Conservation (phyloP, 1,284 basidiomycete genomes). For the Malassezia obtusa region DNA sequence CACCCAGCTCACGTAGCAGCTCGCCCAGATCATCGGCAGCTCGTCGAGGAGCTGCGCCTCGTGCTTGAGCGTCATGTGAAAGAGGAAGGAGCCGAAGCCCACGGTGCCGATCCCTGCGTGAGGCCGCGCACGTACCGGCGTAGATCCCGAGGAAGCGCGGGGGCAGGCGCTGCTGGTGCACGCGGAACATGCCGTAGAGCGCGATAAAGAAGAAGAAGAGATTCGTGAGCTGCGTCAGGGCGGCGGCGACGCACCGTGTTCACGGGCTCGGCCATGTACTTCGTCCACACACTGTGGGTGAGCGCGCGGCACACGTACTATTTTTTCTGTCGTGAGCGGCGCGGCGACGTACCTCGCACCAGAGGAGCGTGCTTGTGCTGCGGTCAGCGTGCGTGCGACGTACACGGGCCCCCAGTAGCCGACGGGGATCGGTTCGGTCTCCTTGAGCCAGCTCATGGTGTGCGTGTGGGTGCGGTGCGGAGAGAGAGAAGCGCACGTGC, state of each 20-base stretch:
- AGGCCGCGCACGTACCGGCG: neutral
- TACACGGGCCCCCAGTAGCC: conserved; percentile 36
- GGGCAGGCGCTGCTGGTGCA: conserved; percentile 21
- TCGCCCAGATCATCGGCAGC: conserved; percentile 47
- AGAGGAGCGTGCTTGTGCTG: conserved; percentile 35
- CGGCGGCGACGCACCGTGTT: conserved; percentile 45
- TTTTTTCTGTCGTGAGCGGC: neutral
- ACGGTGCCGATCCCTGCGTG: conserved; percentile 26
- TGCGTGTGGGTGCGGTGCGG: neutral
- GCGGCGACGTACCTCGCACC: conserved; percentile 37
- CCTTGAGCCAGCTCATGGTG: conserved; percentile 13
- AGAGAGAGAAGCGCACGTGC: neutral
- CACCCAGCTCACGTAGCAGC: conserved; percentile 29
- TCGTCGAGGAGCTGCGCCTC: conserved; percentile 45
- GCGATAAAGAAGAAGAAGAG: conserved; percentile 50
- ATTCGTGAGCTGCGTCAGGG: conserved; percentile 50
- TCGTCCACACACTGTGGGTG: conserved; percentile 16
- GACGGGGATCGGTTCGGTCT: conserved; percentile 9
- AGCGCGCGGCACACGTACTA: neutral
- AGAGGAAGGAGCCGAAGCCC: conserved; percentile 32
- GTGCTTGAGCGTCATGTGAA: conserved; percentile 43
- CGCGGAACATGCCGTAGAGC: conserved; percentile 42
- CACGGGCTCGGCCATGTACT: conserved; percentile 39
- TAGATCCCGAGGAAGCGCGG: conserved; percentile 27
- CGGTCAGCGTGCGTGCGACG: neutral